Evolutionary conservation across 306 rosid species (phyloP).

Genomic region (Trifolium fragiferum): DNA sequence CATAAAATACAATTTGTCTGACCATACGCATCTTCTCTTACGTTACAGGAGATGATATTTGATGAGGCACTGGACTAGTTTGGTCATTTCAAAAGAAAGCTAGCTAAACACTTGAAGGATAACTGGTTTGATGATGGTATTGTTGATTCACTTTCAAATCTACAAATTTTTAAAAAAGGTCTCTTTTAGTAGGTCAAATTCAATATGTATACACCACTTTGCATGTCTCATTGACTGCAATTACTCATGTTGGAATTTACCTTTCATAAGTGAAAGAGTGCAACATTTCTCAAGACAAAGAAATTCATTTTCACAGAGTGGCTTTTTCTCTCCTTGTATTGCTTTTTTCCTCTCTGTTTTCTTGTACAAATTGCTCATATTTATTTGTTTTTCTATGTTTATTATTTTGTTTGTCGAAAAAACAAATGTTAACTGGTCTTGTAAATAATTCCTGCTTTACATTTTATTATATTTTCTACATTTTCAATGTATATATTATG

Average conservation of each 20-base stretch:
- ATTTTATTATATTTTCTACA: slow-evolving; percentile 24
- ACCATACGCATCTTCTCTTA: background rate
- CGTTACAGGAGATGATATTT: slow-evolving; percentile 55
- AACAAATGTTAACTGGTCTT: slow-evolving; percentile 7
- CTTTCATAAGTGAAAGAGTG: slow-evolving; percentile 21
- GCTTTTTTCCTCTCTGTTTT: slow-evolving; percentile 38
- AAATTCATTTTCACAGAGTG: slow-evolving; percentile 33
- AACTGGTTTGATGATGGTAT: slow-evolving; percentile 36
- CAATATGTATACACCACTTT: slow-evolving; percentile 20
- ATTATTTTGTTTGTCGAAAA: slow-evolving; percentile 2
- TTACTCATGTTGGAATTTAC: slow-evolving; percentile 41
- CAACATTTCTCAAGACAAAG: slow-evolving; percentile 35
- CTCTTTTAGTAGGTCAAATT: slow-evolving; percentile 21
- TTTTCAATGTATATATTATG: slow-evolving; percentile 40
- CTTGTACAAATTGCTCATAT: slow-evolving; percentile 49
- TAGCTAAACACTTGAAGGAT: slow-evolving; percentile 42
- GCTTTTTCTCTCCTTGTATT: slow-evolving; percentile 11
- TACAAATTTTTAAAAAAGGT: slow-evolving; percentile 15
- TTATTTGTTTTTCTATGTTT: slow-evolving; percentile 41
- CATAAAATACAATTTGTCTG: slow-evolving; percentile 16
- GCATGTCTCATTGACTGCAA: slow-evolving; percentile 35
- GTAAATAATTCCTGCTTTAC: slow-evolving; percentile 39
- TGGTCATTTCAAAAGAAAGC: slow-evolving; percentile 41
- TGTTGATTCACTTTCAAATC: slow-evolving; percentile 45
- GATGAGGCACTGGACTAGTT: slow-evolving; percentile 44